phyloP scores from a whole-genome alignment of 2,329 filamentous ascomycete genomes.

The Ophiocordyceps camponoti-leonardi region DNA sequence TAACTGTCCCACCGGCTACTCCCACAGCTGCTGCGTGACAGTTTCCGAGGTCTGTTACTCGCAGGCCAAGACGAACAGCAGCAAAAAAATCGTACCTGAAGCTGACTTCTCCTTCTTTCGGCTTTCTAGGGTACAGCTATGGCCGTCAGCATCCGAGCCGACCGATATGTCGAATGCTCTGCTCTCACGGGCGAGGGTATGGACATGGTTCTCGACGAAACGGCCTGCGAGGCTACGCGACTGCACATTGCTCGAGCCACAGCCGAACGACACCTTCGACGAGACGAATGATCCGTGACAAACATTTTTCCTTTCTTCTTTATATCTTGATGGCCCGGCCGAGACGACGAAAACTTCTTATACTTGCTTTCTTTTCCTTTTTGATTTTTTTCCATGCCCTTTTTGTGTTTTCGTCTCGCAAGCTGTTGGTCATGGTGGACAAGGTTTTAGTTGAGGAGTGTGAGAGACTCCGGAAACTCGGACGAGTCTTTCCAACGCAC shows the following conservation, averaged over 20 bases:
- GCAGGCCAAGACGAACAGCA: too few relatives aligned
- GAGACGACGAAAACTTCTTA: not conserved
- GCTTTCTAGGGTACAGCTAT: conserved; percentile 13
- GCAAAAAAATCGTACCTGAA: not conserved
- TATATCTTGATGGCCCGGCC: not conserved
- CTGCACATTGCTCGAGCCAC: conserved; percentile 3
- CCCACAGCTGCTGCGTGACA: conserved; percentile 9
- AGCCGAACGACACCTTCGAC: not conserved
- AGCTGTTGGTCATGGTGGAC: too few relatives aligned
- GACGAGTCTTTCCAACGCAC: too few relatives aligned
- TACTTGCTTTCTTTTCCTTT: not conserved
- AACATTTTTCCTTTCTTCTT: too few relatives aligned
- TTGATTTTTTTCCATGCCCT: not conserved
- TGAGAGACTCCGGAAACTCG: too few relatives aligned
- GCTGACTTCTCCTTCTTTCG: not conserved
- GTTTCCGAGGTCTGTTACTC: conserved; percentile 10
- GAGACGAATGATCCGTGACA: not conserved
- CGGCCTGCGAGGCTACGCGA: conserved; percentile 8
- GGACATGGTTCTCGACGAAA: conserved; percentile 11
- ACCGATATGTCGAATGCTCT: conserved; percentile 17
- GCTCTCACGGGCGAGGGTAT: conserved; percentile 18
- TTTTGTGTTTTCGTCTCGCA: not conserved
- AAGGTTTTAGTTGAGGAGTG: too few relatives aligned
- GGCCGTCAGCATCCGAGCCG: conserved; percentile 12
- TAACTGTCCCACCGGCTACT: not conserved